Percentiles rank a stretch among this genome's conserved stretches.
phyloP scores from a whole-genome alignment of 768 basidiomycete genomes.

The Collybia nuda region DNA sequence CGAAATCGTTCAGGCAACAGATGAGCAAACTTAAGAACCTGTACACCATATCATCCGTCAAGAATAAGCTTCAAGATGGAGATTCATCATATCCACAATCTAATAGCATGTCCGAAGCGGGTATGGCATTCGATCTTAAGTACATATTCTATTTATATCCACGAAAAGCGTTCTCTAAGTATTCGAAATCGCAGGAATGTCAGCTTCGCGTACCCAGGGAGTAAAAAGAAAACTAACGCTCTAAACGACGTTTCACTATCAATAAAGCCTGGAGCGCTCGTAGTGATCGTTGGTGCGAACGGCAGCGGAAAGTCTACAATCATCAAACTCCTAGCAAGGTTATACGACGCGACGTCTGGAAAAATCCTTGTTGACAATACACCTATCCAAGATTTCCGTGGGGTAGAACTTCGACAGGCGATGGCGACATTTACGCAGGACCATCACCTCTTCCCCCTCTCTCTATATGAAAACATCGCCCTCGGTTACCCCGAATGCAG shows the following conservation, averaged over 20 bases:
- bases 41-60: slow-evolving; percentile 22
- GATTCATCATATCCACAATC: slow-evolving; percentile 19
- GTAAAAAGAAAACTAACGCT: slow-evolving; percentile 30
- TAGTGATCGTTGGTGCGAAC: slow-evolving; percentile 59
- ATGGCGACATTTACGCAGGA: slow-evolving; percentile 52
- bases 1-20: slow-evolving; percentile 19
- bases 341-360: slow-evolving; percentile 47
- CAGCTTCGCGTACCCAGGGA: slow-evolving; percentile 51
- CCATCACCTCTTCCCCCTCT: slow-evolving; percentile 46
- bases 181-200: slow-evolving; percentile 38
- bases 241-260: slow-evolving; percentile 39
- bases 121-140: slow-evolving; percentile 29
- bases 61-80: slow-evolving; percentile 25
- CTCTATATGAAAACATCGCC: slow-evolving; percentile 42
- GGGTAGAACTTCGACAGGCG: slow-evolving; percentile 38
- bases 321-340: slow-evolving; percentile 46
- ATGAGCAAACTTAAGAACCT: slow-evolving; percentile 29
- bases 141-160: slow-evolving; percentile 6
- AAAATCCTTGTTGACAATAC: slow-evolving; percentile 42
- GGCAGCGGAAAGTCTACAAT: slow-evolving; percentile 57
- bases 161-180: neutral
- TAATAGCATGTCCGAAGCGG: slow-evolving; percentile 12
- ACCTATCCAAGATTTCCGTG: slow-evolving; percentile 34
- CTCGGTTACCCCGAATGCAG: slow-evolving; percentile 20
- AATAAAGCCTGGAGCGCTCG: slow-evolving; percentile 46